Evolutionary conservation across 345 rosid genomes (phyloP), one percentile per base, ranked within the genome.

Genomic region (Microcos paniculata): DNA sequence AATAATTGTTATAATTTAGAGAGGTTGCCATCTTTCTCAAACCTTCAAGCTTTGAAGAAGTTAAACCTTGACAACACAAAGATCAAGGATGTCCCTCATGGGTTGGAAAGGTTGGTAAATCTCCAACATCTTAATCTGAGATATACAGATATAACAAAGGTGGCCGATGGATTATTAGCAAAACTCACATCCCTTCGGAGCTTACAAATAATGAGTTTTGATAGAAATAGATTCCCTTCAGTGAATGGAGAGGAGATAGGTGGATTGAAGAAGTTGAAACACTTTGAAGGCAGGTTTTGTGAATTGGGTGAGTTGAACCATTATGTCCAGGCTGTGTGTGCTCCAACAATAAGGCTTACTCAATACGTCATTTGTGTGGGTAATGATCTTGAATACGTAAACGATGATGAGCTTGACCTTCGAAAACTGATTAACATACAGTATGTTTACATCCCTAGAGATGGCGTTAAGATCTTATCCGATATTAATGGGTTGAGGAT

Each of bases 21-120:
- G 3, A 4, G 38, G 21, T 2, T 84, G 14, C 86, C 86, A 16
- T 78, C 77, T 19, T 67, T 84, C 3, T 64, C 66, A 11, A 63
- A 63, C 11, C 40, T 81, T 31, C 0, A 0, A 42, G 26, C n/a
- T 38, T 46, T 84, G 51, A 69, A 24, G 71, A 67, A 38, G 59
- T 48, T 83, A 58, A 80, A 83, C 68, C 73, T 80, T 3, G 0
- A 8, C 5, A 13, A 4, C 6, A 28, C 16, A 4, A 33, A 12
- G 5, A 69, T 80, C 16, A 26, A 80, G 80, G 6, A 33, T 80
- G 68, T 30, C n/a, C n/a, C n/a, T n/a, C n/a, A n/a, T n/a, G n/a
- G n/a, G n/a, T n/a, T n/a, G n/a, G n/a, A n/a, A n/a, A 48, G 6
- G 15, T 28, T 80, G 28, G 62, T 48, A 40, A 80, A 80, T 46